Base-by-base conservation (phyloP, 106 monocot species). In the Amphibolis antarctica region DNA sequence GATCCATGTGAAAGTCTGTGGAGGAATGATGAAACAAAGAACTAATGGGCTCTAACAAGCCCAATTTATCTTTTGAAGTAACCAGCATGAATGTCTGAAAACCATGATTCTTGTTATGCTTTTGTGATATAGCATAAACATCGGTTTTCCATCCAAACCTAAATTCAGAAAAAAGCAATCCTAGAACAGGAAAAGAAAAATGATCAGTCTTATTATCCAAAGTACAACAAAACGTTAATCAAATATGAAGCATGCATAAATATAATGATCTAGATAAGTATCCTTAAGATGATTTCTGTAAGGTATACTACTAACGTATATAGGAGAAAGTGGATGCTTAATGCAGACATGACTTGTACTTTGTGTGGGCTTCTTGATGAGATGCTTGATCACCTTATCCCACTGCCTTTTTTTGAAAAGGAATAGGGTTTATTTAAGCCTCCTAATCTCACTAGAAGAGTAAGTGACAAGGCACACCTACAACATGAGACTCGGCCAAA, bases 401-500 rank as follows among this genome's bases (percentile, higher is more conserved):
- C n/a, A n/a, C n/a, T n/a, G n/a, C n/a, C n/a, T n/a, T n/a, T n/a
- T n/a, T n/a, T n/a, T n/a, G n/a, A n/a, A n/a, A n/a, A n/a, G n/a
- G n/a, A n/a, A n/a, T n/a, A n/a, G 12, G 21, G 9, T 43, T 2
- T 44, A 10, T 24, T 42, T 22, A 22, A 4, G 44, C 20, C 13
- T 21, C 10, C 18, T 6, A 45, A n/a, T n/a, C 17, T 43, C 11
- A 47, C 12, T 24, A 47, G 19, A 64, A 46, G 10, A 26, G 10
- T 0, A 10, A 29, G 45, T 17, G 9, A 60, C 11, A 42, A 19
- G 69, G 19, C 80, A 74, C 49, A 90, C 96, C 79, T 80, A 90
- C 25, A 60, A 96, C 90, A 85, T 96, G 86, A 72, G 86, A 80
- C 73, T 96, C 96, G 46, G 84, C 89, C 44, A 96, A 78, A 44